Percentiles rank a stretch among this genome's conserved stretches.
Evolutionary conservation across 495 filamentous ascomycete species (phyloP).

Genomic region (Penicillium tannophilum): DNA sequence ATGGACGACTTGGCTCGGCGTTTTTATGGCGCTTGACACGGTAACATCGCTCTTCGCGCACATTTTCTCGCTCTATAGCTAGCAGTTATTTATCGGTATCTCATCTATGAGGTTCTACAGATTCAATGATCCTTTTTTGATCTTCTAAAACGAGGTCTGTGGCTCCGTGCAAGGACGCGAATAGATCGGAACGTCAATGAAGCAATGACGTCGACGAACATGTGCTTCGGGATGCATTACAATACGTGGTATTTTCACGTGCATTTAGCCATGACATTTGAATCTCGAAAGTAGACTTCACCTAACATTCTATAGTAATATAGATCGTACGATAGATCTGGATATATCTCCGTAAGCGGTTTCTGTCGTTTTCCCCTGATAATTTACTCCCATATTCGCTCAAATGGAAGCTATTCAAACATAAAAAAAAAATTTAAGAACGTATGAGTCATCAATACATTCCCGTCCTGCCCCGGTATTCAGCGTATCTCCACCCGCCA

Average conservation of each 20-base stretch:
- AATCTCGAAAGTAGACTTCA: background rate
- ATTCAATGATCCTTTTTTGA: background rate
- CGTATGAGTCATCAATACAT: slow-evolving; percentile 26
- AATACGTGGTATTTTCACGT: slow-evolving; percentile 34
- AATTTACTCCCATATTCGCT: background rate
- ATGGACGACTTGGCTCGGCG: slow-evolving; percentile 28
- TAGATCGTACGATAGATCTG: background rate
- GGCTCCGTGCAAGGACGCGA: slow-evolving; percentile 6
- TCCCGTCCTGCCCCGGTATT: slow-evolving; percentile 37
- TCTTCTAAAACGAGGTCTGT: background rate
- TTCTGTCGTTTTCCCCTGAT: background rate
- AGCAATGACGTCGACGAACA: slow-evolving; percentile 39
- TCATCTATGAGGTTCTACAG: slow-evolving; percentile 5
- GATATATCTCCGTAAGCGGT: background rate
- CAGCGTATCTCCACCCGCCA: slow-evolving; percentile 22
- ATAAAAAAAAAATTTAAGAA: background rate
- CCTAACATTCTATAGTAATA: background rate
- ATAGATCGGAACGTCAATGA: slow-evolving; percentile 15
- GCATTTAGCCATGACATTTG: background rate
- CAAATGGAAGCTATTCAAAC: slow-evolving; percentile 1
- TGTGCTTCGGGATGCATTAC: slow-evolving; percentile 25
- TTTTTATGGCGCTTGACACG: slow-evolving; percentile 5
- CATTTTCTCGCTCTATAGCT: background rate
- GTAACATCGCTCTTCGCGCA: background rate
- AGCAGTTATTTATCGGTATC: slow-evolving; percentile 16